Evolutionary conservation across 225 moss, liverwort and hornwort species (phyloP).

Genomic region (Pseudoscleropodium purum): DNA sequence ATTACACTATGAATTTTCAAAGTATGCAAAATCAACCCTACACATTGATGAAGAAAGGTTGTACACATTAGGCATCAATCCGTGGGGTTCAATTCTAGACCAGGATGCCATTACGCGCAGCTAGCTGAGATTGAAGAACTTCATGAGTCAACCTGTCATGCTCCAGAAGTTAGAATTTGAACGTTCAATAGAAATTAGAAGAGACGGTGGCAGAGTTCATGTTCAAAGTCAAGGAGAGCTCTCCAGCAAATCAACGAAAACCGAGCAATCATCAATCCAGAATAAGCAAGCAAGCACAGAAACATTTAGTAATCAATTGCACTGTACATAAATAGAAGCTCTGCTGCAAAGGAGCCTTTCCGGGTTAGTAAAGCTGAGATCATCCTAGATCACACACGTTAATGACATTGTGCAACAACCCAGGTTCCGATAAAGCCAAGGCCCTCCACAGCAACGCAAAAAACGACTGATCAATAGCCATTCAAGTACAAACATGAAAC

Average conservation of each 20-base stretch:
- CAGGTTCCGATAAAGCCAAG: not conserved
- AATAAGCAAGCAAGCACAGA: not conserved
- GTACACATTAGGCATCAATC: not conserved
- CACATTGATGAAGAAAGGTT: not conserved
- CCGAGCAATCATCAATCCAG: not conserved
- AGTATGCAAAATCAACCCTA: not conserved
- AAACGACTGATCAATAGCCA: not conserved
- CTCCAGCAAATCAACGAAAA: not conserved
- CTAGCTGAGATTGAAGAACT: not conserved
- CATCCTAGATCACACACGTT: not conserved
- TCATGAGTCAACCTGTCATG: not conserved
- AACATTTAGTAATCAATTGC: not conserved
- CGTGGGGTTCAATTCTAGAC: not conserved
- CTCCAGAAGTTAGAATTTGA: too few relatives aligned
- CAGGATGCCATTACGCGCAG: not conserved
- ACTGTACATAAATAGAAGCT: not conserved
- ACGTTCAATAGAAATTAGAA: not conserved
- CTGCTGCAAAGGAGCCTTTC: not conserved
- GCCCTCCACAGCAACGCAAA: not conserved
- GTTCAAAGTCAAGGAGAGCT: too few relatives aligned
- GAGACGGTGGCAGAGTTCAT: not conserved
- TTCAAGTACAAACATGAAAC: not conserved
- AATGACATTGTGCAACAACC: not conserved
- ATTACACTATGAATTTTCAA: not conserved
- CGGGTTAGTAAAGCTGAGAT: not conserved